Percentiles rank a stretch among this genome's conserved stretches.
phyloP scores from a whole-genome alignment of 768 basidiomycete species.

The Panellus pusillus region DNA sequence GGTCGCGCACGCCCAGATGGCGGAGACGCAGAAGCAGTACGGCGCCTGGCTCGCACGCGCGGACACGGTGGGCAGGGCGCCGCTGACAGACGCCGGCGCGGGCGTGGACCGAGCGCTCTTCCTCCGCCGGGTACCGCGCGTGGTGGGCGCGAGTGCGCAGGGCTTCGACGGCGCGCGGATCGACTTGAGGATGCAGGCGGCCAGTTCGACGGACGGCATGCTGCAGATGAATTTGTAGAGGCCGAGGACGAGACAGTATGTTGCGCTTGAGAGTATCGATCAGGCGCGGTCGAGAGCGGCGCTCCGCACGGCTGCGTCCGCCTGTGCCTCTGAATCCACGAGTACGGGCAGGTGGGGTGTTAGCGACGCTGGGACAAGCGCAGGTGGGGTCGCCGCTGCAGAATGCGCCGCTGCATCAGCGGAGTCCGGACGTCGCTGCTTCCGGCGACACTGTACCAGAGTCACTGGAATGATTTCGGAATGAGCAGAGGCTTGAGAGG shows the following conservation, averaged over 20 bases:
- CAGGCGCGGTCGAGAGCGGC: neutral
- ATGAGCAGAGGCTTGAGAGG: slow-evolving; percentile 25
- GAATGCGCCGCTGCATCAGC: too few relatives aligned
- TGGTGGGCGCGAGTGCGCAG: slow-evolving; percentile 9
- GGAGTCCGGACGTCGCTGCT: too few relatives aligned
- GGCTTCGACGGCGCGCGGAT: slow-evolving; percentile 10
- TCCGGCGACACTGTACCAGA: too few relatives aligned
- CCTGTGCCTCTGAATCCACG: too few relatives aligned
- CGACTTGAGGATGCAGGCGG: neutral
- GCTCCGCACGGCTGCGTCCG: too few relatives aligned
- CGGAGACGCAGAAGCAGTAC: neutral
- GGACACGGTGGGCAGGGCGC: neutral
- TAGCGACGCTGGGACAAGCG: too few relatives aligned
- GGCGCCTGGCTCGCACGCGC: neutral
- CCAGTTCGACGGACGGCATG: neutral
- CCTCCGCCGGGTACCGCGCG: slow-evolving; percentile 5
- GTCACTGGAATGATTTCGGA: slow-evolving; percentile 25
- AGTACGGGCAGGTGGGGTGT: too few relatives aligned
- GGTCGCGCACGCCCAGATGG: neutral
- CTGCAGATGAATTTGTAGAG: slow-evolving; percentile 1
- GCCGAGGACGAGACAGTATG: slow-evolving; percentile 17
- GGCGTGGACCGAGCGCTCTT: neutral
- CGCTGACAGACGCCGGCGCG: slow-evolving; percentile 8
- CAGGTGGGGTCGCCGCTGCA: too few relatives aligned
- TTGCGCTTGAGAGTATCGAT: neutral